Conservation (phyloP, 176 grass and related monocot genomes). For the Musa acuminata region DNA sequence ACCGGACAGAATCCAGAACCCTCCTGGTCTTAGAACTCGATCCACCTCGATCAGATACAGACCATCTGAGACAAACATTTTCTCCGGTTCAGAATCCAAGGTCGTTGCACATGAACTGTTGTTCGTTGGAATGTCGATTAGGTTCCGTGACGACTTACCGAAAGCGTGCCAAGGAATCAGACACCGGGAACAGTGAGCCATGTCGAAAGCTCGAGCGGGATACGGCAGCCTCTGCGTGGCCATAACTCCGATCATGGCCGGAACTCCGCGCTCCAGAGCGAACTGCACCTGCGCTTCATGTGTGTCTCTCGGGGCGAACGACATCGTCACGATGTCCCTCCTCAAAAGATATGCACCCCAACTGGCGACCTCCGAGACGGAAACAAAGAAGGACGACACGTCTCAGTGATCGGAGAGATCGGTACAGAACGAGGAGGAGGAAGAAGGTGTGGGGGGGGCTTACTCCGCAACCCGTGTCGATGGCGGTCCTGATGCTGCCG, state of each 20-base stretch:
- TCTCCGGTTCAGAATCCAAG: no score
- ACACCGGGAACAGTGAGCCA: conserved; percentile 91
- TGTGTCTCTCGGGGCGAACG: conserved; percentile 84
- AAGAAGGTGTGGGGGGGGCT: neutral
- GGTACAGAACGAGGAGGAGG: neutral
- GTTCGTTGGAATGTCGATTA: neutral
- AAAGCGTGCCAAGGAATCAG: conserved; percentile 66
- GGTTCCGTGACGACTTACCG: conserved; percentile 37
- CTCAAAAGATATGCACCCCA: conserved; percentile 90
- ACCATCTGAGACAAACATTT: conserved; percentile 45
- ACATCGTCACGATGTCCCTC: conserved; percentile 78
- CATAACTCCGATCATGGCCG: conserved; percentile 90
- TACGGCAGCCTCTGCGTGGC: conserved; percentile 71
- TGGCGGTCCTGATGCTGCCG: conserved; percentile 75
- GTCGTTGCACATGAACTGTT: no score
- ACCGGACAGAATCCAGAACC: conserved; percentile 84
- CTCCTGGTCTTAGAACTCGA: conserved; percentile 84
- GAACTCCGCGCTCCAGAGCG: conserved; percentile 82
- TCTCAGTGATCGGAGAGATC: conserved; percentile 11
- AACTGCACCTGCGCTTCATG: conserved; percentile 97
- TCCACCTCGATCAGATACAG: conserved; percentile 80
- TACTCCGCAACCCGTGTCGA: conserved; percentile 90
- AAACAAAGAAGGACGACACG: neutral
- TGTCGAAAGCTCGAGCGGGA: conserved; percentile 89
- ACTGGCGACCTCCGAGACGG: conserved; percentile 67